These are phyloP conservation scores for Adansonia gregorii DNA, from an alignment of 441 rosid genomes.

Conservation along the genomic window DNA sequence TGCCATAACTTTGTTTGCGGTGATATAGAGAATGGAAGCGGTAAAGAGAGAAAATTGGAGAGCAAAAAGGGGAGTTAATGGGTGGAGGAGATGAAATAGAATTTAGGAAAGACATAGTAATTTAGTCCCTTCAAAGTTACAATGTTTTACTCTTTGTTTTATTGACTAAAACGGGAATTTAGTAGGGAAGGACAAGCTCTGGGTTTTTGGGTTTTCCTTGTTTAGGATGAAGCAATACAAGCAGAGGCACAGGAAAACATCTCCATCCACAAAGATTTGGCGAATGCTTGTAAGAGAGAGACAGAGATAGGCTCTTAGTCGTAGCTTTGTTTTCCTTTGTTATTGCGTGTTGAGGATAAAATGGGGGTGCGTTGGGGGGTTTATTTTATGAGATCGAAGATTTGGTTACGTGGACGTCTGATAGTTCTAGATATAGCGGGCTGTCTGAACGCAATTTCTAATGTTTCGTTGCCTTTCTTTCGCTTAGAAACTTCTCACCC, in stretches of 20 bases:
- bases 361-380: neutral
- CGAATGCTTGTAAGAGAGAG: neutral
- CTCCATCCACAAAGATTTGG: constrained; percentile 36
- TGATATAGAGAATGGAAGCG: constrained; percentile 37
- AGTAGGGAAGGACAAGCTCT: no score
- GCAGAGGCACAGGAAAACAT: constrained; percentile 32
- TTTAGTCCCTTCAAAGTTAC: constrained; percentile 5
- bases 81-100: constrained; percentile 36
- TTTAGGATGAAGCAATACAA: constrained; percentile 13
- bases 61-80: constrained; percentile 36
- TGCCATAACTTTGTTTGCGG: constrained; percentile 16
- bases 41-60: constrained; percentile 50
- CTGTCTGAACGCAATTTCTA: neutral
- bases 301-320: neutral
- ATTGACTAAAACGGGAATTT: neutral
- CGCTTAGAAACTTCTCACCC: no score
- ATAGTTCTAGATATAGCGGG: neutral
- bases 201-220: neutral
- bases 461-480: neutral
- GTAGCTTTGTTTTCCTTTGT: neutral
- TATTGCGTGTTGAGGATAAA: neutral
- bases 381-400: neutral
- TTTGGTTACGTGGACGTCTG: neutral
- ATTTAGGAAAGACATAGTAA: constrained; percentile 30
- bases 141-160: neutral